Base-by-base conservation (phyloP, 768 basidiomycete species). In the Xerocomus brunneocitrinus region DNA sequence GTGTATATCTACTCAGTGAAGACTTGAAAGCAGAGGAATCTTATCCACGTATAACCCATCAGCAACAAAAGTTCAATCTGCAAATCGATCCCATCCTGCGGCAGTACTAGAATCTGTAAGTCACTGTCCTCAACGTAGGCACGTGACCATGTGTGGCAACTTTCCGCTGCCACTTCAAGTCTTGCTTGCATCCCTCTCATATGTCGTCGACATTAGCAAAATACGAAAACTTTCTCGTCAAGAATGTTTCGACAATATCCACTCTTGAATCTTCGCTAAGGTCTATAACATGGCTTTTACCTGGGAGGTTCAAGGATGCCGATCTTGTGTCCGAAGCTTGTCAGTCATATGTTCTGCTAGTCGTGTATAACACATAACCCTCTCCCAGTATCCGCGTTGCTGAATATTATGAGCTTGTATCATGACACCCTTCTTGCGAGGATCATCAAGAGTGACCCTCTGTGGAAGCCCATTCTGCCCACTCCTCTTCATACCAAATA, bases 271-370 rank as follows among this genome's bases (percentile, higher is more conserved):
- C 89, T 16, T 84, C 88, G 27, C 71, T 98, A 58, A 79, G 92
- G 58, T 94, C 92, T 36, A 73, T 98, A 53, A 94, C 93, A 43
- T 98, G 95, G 94, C 85, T 98, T 62, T 74, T 98, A 41, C 95
- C 95, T 41, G 95, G 95, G 55, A 81, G 94, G 58, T 98, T 98
- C 80, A 93, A 92, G 72, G 95, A 98, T 78, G 93, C 94, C 43
- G 95, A 98, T 69, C 76, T 98, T 47, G 94, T 91, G 55, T 93
- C 92, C 12, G 95, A 98, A 81, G 83, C 88, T 64, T 76, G 95
- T 95, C 60, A 79, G 93, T 89, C 56, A 51, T 51, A 47, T 56
- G 55, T 53, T 28, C 42, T 53, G 41, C 30, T 55, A 34, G 28
- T 53, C 46, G 54, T 51, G 53, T 57, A 53, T 58, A 59, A 65